These are phyloP conservation scores for Fraxinus angustifolia DNA, from an alignment of 305 asterid genomes.

Conservation along the genomic window DNA sequence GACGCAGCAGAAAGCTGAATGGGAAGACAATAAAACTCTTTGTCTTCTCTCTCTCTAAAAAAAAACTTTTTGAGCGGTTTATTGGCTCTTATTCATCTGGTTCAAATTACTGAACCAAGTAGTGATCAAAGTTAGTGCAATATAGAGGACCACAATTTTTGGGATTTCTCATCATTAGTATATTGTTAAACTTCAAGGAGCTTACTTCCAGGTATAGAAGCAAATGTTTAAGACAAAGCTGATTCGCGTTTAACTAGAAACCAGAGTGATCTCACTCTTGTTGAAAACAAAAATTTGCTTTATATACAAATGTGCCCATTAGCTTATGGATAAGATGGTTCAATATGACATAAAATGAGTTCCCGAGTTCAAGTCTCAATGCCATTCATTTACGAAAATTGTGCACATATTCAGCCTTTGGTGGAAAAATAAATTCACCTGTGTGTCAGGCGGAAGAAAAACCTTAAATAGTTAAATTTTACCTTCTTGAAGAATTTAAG, in stretches of 20 bases:
- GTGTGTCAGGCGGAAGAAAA: background rate
- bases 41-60: background rate
- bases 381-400: background rate
- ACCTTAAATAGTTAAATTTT: background rate
- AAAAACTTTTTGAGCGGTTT: background rate
- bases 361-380: background rate
- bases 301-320: background rate
- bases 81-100: background rate
- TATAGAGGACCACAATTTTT: background rate
- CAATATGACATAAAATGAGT: background rate
- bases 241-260: background rate
- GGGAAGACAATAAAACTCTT: background rate
- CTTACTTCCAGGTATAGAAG: constrained; percentile 3
- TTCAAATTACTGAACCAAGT: background rate
- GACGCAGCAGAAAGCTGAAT: background rate
- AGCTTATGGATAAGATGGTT: background rate
- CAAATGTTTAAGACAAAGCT: background rate
- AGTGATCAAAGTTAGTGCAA: background rate
- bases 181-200: background rate
- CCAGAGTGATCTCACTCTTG: background rate
- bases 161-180: background rate
- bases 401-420: background rate
- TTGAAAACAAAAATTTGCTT: background rate
- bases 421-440: background rate
- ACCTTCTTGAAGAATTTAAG: background rate